Evolutionary conservation across 1,284 basidiomycete species (phyloP).

Genomic region (Fistulinella cinereoalba): DNA sequence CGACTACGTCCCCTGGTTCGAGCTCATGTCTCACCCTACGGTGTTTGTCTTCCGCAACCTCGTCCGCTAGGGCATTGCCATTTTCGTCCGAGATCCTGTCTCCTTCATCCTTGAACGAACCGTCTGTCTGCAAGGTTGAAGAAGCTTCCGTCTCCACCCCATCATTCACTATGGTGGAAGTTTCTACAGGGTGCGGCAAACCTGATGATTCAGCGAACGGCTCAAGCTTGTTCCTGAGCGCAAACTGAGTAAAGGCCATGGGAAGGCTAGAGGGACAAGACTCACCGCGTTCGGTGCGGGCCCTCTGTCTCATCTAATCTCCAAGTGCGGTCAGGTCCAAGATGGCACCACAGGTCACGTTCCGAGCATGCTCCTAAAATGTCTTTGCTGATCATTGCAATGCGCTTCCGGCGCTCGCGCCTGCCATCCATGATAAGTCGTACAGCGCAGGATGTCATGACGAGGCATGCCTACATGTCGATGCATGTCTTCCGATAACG

Average conservation of each 20-base stretch:
- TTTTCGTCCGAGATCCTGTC: slow-evolving; percentile 17
- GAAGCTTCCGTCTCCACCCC: slow-evolving; percentile 13
- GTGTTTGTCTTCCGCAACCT: slow-evolving; percentile 75
- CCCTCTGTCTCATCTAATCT: slow-evolving; percentile 86
- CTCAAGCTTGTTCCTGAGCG: slow-evolving; percentile 68
- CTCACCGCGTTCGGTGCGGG: slow-evolving; percentile 75
- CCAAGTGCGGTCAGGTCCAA: slow-evolving; percentile 56
- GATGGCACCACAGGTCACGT: slow-evolving; percentile 75
- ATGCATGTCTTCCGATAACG: slow-evolving; percentile 64
- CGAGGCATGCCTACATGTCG: slow-evolving; percentile 50
- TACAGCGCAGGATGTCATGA: neutral
- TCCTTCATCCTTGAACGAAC: slow-evolving; percentile 16
- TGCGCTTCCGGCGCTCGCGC: slow-evolving; percentile 66
- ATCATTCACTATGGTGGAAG: slow-evolving; percentile 1
- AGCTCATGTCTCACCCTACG: slow-evolving; percentile 80
- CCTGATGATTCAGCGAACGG: slow-evolving; percentile 44
- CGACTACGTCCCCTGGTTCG: slow-evolving; percentile 87
- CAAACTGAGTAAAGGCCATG: neutral
- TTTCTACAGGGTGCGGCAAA: neutral
- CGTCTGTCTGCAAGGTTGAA: slow-evolving; percentile 18
- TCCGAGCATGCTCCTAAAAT: slow-evolving; percentile 59
- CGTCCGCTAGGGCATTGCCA: slow-evolving; percentile 56
- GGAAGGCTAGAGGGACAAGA: neutral
- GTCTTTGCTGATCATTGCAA: slow-evolving; percentile 61
- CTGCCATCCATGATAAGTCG: slow-evolving; percentile 38